These are phyloP conservation scores for Fraxinus platypoda DNA, from an alignment of 305 asterid species.

Conservation along the genomic window DNA sequence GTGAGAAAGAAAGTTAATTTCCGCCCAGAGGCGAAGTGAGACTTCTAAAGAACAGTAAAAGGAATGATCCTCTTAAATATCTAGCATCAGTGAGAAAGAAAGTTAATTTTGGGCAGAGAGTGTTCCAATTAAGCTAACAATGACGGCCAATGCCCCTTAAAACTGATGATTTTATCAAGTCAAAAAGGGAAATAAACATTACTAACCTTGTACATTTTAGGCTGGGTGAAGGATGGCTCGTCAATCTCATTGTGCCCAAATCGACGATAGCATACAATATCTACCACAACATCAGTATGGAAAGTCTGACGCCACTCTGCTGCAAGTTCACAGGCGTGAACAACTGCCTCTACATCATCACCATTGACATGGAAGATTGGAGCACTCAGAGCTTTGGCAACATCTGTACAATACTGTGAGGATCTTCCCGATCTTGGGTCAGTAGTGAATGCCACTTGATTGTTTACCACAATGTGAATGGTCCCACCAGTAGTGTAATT, in stretches of 20 bases:
- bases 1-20: background rate
- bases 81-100: background rate
- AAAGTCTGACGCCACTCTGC: constrained; percentile 98
- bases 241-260: constrained; percentile 96
- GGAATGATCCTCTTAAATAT: background rate
- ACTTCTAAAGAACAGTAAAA: constrained; percentile 8
- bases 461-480: constrained; percentile 95
- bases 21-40: constrained; percentile 1
- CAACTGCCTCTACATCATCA: constrained; percentile 95
- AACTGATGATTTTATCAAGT: background rate
- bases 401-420: constrained; percentile 96
- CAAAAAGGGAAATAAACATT: constrained; percentile 1
- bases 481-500: constrained; percentile 95
- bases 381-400: constrained; percentile 86
- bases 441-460: constrained; percentile 96
- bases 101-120: background rate
- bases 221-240: constrained; percentile 93
- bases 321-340: constrained; percentile 93
- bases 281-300: constrained; percentile 92
- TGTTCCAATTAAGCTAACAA: background rate
- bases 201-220: constrained; percentile 85
- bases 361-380: constrained; percentile 98
- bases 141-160: background rate
- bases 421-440: constrained; percentile 93
- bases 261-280: constrained; percentile 85